Evolutionary conservation across 768 basidiomycete genomes (phyloP).

Genomic region (Russula sp.): DNA sequence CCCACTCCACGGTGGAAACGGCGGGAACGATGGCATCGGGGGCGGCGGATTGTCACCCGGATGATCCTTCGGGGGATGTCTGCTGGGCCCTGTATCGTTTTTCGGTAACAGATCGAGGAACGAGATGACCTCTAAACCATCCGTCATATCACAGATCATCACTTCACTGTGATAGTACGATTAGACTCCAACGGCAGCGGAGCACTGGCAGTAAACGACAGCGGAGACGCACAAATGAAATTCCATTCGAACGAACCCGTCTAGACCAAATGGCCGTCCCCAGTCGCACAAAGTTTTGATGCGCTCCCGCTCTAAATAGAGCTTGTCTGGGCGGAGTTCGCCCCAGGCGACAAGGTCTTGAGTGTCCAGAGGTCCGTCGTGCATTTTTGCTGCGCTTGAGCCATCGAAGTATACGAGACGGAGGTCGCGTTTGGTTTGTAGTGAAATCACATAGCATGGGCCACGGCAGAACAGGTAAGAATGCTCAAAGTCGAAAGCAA

Average conservation of each 20-base stretch:
- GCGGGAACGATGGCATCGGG: background rate
- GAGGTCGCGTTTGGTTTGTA: constrained; percentile 17
- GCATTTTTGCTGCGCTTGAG: constrained; percentile 23
- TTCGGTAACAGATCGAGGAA: constrained; percentile 9
- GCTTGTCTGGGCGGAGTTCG: constrained; percentile 22
- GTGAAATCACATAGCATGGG: constrained; percentile 8
- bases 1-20: background rate
- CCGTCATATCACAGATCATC: constrained; percentile 19
- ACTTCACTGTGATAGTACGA: constrained; percentile 13
- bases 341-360: constrained; percentile 36
- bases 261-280: constrained; percentile 31
- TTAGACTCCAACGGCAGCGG: background rate
- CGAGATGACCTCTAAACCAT: constrained; percentile 17
- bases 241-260: constrained; percentile 31
- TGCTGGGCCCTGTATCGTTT: background rate
- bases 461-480: constrained; percentile 6
- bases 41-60: background rate
- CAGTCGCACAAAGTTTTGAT: constrained; percentile 32
- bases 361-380: constrained; percentile 31
- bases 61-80: too few relatives aligned
- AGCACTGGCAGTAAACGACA: background rate
- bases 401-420: constrained; percentile 23
- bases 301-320: constrained; percentile 25
- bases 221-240: constrained; percentile 19
- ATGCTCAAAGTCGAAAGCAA: constrained; percentile 23